phyloP scores from a whole-genome alignment of 805 yeast species.

The Candida dendrica region DNA sequence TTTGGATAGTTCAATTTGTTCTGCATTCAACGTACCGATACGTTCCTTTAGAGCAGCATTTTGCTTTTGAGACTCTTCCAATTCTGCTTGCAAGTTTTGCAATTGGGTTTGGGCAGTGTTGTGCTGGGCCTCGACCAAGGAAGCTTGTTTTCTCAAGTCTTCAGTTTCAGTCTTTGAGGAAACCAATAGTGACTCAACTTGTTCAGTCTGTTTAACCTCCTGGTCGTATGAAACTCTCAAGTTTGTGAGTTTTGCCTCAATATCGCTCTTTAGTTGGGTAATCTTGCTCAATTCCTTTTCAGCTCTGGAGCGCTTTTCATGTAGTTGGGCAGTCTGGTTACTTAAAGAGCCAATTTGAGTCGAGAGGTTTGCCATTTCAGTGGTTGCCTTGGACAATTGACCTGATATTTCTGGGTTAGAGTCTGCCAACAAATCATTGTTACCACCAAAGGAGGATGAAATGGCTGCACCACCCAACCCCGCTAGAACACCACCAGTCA shows the following conservation, averaged over 20 bases:
- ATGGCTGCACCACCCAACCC: background rate
- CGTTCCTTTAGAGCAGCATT: conserved; percentile 62
- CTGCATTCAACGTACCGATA: conserved; percentile 59
- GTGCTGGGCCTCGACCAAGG: conserved; percentile 71
- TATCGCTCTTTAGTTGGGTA: conserved; percentile 58
- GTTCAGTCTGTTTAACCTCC: conserved; percentile 69
- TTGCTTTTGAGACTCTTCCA: conserved; percentile 63
- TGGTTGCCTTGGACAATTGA: conserved; percentile 68
- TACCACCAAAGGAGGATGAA: conserved; percentile 10
- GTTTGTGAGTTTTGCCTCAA: conserved; percentile 60
- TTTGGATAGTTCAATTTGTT: conserved; percentile 49
- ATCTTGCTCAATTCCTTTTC: conserved; percentile 71
- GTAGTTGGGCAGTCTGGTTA: conserved; percentile 62
- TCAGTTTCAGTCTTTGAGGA: conserved; percentile 61
- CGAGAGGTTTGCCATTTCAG: conserved; percentile 81
- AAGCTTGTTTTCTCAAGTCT: conserved; percentile 60
- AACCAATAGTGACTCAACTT: conserved; percentile 58
- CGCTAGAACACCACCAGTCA: background rate
- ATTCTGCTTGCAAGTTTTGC: conserved; percentile 48
- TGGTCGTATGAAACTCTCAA: conserved; percentile 68
- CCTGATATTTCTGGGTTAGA: conserved; percentile 44
- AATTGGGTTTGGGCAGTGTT: conserved; percentile 63
- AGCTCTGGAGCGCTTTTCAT: conserved; percentile 65
- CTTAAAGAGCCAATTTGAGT: conserved; percentile 78
- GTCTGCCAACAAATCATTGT: conserved; percentile 50